Evolutionary conservation across 768 basidiomycete genomes (phyloP).

Genomic region (Serendipita sp.): DNA sequence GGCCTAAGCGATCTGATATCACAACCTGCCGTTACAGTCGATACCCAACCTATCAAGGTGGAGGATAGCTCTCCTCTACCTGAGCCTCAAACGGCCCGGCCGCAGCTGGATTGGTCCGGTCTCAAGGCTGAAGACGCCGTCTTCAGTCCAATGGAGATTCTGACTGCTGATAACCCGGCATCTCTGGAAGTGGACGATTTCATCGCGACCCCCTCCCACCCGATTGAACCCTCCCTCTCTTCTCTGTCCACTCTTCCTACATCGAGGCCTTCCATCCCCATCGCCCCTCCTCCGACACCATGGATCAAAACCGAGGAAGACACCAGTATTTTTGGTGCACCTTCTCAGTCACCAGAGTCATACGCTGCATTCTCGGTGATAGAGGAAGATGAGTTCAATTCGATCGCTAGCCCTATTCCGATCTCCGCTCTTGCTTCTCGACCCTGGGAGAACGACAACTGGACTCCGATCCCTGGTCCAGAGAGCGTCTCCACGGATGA

Average conservation of each 20-base stretch:
- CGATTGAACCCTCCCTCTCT: neutral
- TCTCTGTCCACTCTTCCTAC: neutral
- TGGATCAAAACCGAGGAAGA: constrained; percentile 6
- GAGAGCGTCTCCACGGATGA: neutral
- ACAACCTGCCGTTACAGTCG: too few relatives aligned
- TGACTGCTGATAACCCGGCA: neutral
- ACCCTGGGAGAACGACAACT: neutral
- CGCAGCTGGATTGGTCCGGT: neutral
- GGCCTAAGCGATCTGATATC: too few relatives aligned
- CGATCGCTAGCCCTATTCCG: neutral
- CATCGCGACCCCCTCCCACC: neutral
- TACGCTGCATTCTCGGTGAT: neutral
- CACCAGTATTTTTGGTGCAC: neutral
- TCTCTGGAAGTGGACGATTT: neutral
- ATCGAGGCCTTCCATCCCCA: neutral
- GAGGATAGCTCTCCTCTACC: neutral
- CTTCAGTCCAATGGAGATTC: neutral
- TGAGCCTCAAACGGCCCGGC: neutral
- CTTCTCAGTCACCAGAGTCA: neutral
- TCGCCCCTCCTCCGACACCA: neutral
- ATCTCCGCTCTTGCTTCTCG: neutral
- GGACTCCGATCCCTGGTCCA: neutral
- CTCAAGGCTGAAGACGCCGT: neutral
- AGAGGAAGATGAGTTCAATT: neutral
- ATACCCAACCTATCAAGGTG: neutral